A percentile compares a stretch with the other conserved stretches of the same genome.
These are phyloP conservation scores for Schizophyllum amplum DNA, from an alignment of 1,284 basidiomycete genomes.

Conservation along the genomic window DNA sequence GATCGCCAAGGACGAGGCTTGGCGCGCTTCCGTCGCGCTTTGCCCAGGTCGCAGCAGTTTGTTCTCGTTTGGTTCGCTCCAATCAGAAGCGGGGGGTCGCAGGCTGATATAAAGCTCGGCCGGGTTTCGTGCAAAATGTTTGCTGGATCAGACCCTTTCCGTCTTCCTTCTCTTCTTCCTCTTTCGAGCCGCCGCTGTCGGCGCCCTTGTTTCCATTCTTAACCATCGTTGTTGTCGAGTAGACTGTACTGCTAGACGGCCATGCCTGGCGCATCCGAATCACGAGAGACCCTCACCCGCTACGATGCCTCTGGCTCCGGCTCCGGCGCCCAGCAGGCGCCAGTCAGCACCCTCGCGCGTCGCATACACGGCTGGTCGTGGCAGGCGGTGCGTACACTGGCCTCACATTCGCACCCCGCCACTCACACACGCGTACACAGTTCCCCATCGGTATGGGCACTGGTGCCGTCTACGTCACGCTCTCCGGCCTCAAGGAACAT, in stretches of 20 bases:
- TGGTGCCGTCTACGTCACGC: slow-evolving; percentile 38
- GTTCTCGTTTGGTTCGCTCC: background rate
- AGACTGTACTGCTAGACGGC: background rate
- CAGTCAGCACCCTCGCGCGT: slow-evolving; percentile 25
- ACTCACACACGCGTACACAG: slow-evolving; percentile 17
- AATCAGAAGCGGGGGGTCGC: background rate
- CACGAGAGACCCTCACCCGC: background rate
- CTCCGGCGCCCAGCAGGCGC: background rate
- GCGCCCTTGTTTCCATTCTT: background rate
- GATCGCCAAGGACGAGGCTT: background rate
- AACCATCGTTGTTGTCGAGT: background rate
- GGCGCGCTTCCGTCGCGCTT: background rate
- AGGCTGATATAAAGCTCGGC: background rate
- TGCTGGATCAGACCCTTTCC: background rate
- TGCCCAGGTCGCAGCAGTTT: background rate
- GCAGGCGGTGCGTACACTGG: slow-evolving; percentile 35
- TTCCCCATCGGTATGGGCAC: slow-evolving; percentile 45
- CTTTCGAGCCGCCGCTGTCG: background rate
- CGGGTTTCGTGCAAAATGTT: background rate
- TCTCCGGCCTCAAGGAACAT: slow-evolving; percentile 31
- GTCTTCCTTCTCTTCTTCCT: background rate
- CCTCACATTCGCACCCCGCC: background rate
- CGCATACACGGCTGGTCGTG: slow-evolving; percentile 43
- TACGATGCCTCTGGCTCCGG: too few relatives aligned
- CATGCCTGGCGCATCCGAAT: background rate